phyloP scores from a whole-genome alignment of 768 basidiomycete species.

The Ephemerocybe angulata region DNA sequence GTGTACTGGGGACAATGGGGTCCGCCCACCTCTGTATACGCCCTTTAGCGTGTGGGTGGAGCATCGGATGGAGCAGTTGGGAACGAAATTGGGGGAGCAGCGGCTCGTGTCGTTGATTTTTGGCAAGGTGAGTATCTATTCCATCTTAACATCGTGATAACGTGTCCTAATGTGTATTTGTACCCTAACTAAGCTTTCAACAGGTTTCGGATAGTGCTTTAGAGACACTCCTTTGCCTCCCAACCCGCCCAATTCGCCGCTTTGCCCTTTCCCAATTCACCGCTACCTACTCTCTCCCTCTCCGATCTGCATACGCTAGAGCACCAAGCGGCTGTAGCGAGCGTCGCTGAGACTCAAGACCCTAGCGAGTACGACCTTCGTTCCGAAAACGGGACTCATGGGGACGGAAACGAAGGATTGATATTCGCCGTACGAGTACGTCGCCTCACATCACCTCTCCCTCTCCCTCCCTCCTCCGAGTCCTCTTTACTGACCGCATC shows the following conservation, averaged over 20 bases:
- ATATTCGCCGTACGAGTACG: no score
- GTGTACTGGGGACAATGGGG: constrained; percentile 8
- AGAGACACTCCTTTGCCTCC: constrained; percentile 48
- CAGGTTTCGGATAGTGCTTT: constrained; percentile 61
- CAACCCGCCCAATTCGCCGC: constrained; percentile 58
- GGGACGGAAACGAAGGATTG: no score
- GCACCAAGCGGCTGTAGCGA: constrained; percentile 54
- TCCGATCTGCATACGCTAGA: constrained; percentile 59
- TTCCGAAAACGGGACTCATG: constrained; percentile 37
- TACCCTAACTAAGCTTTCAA: constrained; percentile 41
- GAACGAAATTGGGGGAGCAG: constrained; percentile 45
- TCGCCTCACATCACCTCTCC: no score
- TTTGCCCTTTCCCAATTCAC: constrained; percentile 54
- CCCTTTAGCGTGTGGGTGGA: constrained; percentile 52
- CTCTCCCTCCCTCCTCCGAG: no score
- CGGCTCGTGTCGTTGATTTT: constrained; percentile 72
- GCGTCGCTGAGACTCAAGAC: constrained; percentile 65
- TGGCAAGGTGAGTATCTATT: constrained; percentile 48
- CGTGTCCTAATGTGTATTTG: neutral
- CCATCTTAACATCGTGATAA: neutral
- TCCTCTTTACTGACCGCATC: no score
- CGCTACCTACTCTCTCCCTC: constrained; percentile 29
- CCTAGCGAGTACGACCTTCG: constrained; percentile 66
- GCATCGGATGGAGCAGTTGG: constrained; percentile 14
- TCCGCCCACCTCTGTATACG: constrained; percentile 30